Conservation (phyloP, 129 eudicot species). For the Heracleum sosnowskyi region DNA sequence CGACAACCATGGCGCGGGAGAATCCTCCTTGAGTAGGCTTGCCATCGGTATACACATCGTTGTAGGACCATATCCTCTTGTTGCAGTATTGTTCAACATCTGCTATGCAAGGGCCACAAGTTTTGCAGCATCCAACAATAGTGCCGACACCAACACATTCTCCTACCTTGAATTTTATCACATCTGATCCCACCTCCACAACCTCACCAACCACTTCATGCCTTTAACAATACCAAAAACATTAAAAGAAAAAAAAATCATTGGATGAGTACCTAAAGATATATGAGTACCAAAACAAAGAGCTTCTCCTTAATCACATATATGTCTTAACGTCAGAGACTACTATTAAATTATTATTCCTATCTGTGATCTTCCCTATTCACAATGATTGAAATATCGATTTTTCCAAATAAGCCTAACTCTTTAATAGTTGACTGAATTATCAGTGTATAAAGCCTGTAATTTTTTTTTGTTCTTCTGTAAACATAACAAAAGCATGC, state of each 20-base stretch:
- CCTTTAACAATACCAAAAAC: conserved; percentile 21
- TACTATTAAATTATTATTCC: no score
- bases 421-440: no score
- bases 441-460: background rate
- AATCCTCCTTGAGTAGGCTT: conserved; percentile 98
- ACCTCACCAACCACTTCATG: conserved; percentile 97
- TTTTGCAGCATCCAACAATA: conserved; percentile 70
- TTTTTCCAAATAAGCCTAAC: no score
- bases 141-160: conserved; percentile 77
- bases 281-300: background rate
- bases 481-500: background rate
- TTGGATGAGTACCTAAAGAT: background rate
- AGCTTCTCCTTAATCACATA: background rate
- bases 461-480: background rate
- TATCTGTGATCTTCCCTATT: background rate
- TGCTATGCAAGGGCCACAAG: conserved; percentile 53
- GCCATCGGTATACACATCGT: conserved; percentile 85
- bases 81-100: conserved; percentile 87
- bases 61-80: conserved; percentile 93
- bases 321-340: no score
- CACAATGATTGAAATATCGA: no score
- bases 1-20: conserved; percentile 57
- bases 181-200: conserved; percentile 85
- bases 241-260: background rate
- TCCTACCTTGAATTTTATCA: conserved; percentile 64